Conservation (phyloP, 169 alveolate species). For the Cryptosporidium tyzzeri region DNA sequence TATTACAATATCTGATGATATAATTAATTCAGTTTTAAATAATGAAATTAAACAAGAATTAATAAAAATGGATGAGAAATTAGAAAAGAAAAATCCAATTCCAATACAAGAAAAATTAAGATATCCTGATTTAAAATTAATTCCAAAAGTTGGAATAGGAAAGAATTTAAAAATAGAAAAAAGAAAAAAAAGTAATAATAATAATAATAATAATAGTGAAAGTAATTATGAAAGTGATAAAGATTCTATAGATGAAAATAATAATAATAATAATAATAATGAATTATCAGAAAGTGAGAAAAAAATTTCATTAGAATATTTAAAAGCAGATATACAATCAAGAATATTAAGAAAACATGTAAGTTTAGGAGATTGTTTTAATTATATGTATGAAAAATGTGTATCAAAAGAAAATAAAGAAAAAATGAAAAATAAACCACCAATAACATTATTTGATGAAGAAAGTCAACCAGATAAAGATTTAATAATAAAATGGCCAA, state of each 20-base stretch:
- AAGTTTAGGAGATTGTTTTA: conserved; percentile 38
- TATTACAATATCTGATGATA: conserved; percentile 7
- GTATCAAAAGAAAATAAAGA: conserved; percentile 38
- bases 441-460: conserved; percentile 26
- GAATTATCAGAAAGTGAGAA: conserved; percentile 8
- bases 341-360: conserved; percentile 55
- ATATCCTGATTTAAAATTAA: conserved; percentile 35
- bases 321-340: conserved; percentile 56
- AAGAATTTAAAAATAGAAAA: background rate
- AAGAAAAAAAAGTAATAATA: background rate
- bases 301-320: conserved; percentile 31
- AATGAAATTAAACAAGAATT: conserved; percentile 31
- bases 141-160: background rate
- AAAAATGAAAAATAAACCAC: conserved; percentile 24
- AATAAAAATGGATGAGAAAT: conserved; percentile 10
- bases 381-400: conserved; percentile 36
- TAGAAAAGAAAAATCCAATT: conserved; percentile 37
- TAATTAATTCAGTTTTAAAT: conserved; percentile 12
- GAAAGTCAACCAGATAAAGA: conserved; percentile 48
- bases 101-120: conserved; percentile 36
- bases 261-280: background rate
- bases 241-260: conserved; percentile 1
- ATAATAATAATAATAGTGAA: background rate
- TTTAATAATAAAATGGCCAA: conserved; percentile 41
- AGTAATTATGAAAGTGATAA: background rate